phyloP scores from a whole-genome alignment of 192 early-diverging fungal species.

The Funneliformis mosseae region DNA sequence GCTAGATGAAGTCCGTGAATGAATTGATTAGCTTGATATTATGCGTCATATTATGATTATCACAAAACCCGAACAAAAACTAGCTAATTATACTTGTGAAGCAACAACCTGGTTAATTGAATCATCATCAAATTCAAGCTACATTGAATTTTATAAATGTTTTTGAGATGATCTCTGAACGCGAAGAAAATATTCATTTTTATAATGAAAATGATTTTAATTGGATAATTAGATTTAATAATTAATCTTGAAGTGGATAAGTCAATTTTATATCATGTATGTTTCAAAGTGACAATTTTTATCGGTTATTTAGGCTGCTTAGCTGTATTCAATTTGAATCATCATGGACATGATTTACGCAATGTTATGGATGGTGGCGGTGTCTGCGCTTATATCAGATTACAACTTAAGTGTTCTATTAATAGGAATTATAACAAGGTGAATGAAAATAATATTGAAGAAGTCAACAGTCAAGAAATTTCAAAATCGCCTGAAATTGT shows the following conservation, averaged over 20 bases:
- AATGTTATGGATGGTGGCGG: conserved; percentile 49
- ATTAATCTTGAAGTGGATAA: conserved; percentile 84
- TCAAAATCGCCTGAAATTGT: conserved; percentile 53
- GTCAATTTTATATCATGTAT: conserved; percentile 88
- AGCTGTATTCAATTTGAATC: conserved; percentile 78
- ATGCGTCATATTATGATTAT: conserved; percentile 42
- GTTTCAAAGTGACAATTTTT: conserved; percentile 81
- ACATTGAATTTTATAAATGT: conserved; percentile 37
- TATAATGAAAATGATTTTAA: conserved; percentile 31
- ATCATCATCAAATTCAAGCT: conserved; percentile 31
- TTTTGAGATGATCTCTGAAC: conserved; percentile 33
- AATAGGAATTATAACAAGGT: conserved; percentile 45
- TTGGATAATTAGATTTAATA: conserved; percentile 35
- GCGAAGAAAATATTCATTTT: conserved; percentile 32
- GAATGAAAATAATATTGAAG: conserved; percentile 45
- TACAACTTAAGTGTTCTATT: conserved; percentile 85
- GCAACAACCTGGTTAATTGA: conserved; percentile 34
- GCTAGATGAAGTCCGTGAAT: background rate
- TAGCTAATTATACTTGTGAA: conserved; percentile 38
- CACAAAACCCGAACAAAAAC: conserved; percentile 42
- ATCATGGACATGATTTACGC: conserved; percentile 55
- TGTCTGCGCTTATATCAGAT: conserved; percentile 82
- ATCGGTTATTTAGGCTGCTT: conserved; percentile 91
- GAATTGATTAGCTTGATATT: conserved; percentile 30
- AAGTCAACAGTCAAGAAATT: conserved; percentile 30